Percentiles rank a stretch among this genome's conserved stretches.
These are phyloP conservation scores for Rosa multiflora DNA, from an alignment of 306 rosid genomes.

Conservation along the genomic window DNA sequence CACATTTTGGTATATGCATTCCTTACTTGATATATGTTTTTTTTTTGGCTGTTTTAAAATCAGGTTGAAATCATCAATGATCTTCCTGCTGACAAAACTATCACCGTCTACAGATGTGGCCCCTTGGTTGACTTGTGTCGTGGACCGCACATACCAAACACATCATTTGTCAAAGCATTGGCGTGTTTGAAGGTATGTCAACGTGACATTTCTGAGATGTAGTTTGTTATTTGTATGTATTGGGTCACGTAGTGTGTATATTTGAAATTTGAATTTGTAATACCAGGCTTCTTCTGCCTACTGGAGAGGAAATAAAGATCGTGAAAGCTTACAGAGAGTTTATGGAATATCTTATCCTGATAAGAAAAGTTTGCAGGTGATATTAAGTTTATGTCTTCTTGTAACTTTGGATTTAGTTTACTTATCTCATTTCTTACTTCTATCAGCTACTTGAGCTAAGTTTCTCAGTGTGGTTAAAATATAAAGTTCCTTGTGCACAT, in stretches of 20 bases:
- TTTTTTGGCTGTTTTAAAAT: constrained; percentile 28
- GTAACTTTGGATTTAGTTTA: not conserved
- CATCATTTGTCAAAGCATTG: constrained; percentile 91
- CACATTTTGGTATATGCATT: constrained; percentile 20
- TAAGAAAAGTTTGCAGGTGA: constrained; percentile 83
- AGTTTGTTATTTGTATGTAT: not conserved
- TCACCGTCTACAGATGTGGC: constrained; percentile 96
- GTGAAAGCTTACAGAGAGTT: constrained; percentile 94
- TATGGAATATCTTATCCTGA: constrained; percentile 98
- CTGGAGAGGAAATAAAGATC: constrained; percentile 91
- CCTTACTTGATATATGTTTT: constrained; percentile 3
- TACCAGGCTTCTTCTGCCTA: constrained; percentile 95
- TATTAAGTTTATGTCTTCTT: not conserved
- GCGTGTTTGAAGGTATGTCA: constrained; percentile 76
- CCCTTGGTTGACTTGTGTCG: constrained; percentile 94
- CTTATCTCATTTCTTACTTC: not conserved
- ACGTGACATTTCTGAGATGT: constrained; percentile 17
- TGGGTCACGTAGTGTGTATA: not conserved
- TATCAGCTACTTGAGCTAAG: not conserved
- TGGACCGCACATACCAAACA: constrained; percentile 96
- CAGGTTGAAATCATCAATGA: constrained; percentile 96
- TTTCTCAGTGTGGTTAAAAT: not conserved
- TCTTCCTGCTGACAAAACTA: constrained; percentile 87
- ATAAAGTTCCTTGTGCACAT: not conserved
- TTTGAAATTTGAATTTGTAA: constrained; percentile 28